Conservation (phyloP, 371 early-diverging fungal species). For the Caulochytrium protostelioides region DNA sequence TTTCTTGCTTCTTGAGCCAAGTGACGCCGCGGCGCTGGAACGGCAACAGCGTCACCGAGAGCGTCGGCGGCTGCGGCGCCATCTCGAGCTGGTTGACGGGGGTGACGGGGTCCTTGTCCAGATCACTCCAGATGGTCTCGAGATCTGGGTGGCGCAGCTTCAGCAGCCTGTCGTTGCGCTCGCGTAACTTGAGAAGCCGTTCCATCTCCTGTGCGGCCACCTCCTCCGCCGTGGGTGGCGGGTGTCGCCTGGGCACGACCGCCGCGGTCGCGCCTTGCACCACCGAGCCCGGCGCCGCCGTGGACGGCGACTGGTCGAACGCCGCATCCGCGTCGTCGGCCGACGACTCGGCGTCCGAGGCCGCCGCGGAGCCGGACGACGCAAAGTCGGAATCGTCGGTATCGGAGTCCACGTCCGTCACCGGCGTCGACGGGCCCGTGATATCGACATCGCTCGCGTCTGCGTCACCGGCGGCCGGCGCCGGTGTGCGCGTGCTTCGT, state of each 20-base stretch:
- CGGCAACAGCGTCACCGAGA: slow-evolving; percentile 57
- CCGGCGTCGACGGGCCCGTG: too few relatives aligned
- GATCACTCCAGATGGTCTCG: slow-evolving; percentile 40
- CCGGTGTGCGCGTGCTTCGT: too few relatives aligned
- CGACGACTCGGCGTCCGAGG: too few relatives aligned
- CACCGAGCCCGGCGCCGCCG: not conserved
- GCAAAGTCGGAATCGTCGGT: too few relatives aligned
- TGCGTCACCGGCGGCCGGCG: too few relatives aligned
- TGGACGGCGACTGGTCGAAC: not conserved
- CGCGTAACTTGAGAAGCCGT: too few relatives aligned
- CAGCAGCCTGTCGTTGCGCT: not conserved
- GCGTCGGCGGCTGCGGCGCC: slow-evolving; percentile 31
- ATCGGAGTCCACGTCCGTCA: too few relatives aligned
- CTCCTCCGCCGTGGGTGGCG: too few relatives aligned
- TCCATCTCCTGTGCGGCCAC: not conserved
- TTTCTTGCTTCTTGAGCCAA: slow-evolving; percentile 62
- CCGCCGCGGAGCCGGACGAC: too few relatives aligned
- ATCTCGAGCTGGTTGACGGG: not conserved
- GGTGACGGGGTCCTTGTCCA: slow-evolving; percentile 15
- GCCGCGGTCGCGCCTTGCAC: not conserved
- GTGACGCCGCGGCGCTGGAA: slow-evolving; percentile 69
- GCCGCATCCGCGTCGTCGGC: slow-evolving; percentile 5
- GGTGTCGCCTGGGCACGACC: too few relatives aligned
- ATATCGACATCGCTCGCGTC: too few relatives aligned
- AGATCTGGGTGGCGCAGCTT: slow-evolving; percentile 37